Percentiles rank a stretch among this genome's conserved stretches.
These are phyloP conservation scores for Dendrothele bispora DNA, from an alignment of 768 basidiomycete species.

Conservation along the genomic window DNA sequence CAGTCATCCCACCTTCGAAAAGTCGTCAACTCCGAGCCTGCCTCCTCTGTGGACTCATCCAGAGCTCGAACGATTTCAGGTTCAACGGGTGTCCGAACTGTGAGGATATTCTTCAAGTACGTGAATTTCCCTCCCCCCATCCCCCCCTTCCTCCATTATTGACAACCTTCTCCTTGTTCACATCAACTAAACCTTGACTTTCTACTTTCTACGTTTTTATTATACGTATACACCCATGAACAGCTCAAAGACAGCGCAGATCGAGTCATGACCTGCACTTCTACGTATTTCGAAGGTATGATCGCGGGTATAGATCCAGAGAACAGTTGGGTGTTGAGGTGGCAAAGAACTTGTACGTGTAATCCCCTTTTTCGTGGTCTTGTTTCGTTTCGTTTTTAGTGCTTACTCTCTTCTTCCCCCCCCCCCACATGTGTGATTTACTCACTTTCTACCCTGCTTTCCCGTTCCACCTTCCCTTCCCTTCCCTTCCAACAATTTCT, in stretches of 20 bases:
- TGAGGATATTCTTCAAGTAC: conserved; percentile 90
- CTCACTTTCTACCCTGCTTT: too few relatives aligned
- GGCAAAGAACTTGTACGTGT: conserved; percentile 88
- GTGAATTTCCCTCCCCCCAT: conserved; percentile 13
- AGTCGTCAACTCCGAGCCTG: conserved; percentile 86
- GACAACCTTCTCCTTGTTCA: too few relatives aligned
- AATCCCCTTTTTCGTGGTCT: too few relatives aligned
- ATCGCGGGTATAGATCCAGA: conserved; percentile 86
- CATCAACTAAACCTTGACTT: neutral
- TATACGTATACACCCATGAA: neutral
- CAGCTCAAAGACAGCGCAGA: conserved; percentile 91
- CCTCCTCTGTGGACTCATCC: conserved; percentile 90
- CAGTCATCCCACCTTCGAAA: conserved; percentile 58
- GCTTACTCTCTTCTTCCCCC: too few relatives aligned
- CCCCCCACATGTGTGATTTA: too few relatives aligned
- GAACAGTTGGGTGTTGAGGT: conserved; percentile 92
- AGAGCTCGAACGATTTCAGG: conserved; percentile 79
- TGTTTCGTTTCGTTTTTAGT: too few relatives aligned
- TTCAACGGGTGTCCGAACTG: conserved; percentile 94
- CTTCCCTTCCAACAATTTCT: too few relatives aligned
- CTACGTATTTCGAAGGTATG: conserved; percentile 89
- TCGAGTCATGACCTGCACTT: conserved; percentile 83
- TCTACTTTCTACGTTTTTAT: neutral
- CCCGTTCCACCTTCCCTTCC: too few relatives aligned
- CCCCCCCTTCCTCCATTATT: neutral